Conservation (phyloP, 1,284 basidiomycete species). For the Ustilago shanxiensis region DNA sequence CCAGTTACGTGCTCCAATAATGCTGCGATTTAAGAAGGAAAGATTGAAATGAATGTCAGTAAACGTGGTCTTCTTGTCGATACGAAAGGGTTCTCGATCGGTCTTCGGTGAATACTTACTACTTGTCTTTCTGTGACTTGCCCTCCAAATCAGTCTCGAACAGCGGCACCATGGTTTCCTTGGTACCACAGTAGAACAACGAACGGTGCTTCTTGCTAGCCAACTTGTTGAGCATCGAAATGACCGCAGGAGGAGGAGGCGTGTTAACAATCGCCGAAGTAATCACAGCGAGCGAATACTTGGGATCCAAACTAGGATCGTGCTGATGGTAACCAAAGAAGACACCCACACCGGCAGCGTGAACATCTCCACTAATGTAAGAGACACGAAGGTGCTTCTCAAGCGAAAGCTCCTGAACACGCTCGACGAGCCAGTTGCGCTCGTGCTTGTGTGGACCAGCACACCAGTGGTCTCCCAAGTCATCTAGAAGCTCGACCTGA, state of each 20-base stretch:
- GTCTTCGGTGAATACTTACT: slow-evolving; percentile 10
- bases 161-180: slow-evolving; percentile 82
- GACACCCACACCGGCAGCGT: slow-evolving; percentile 61
- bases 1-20: slow-evolving; percentile 92
- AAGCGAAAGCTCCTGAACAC: slow-evolving; percentile 69
- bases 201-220: slow-evolving; percentile 82
- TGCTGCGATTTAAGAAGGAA: slow-evolving; percentile 59
- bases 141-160: slow-evolving; percentile 85
- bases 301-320: slow-evolving; percentile 61
- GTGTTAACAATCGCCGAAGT: slow-evolving; percentile 68
- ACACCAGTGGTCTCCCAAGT: slow-evolving; percentile 81
- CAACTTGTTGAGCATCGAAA: slow-evolving; percentile 83
- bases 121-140: slow-evolving; percentile 75
- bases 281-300: slow-evolving; percentile 66
- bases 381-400: slow-evolving; percentile 60
- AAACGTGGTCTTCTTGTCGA: not conserved
- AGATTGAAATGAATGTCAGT: slow-evolving; percentile 34
- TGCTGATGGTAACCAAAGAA: slow-evolving; percentile 55
- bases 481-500: slow-evolving; percentile 69
- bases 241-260: slow-evolving; percentile 81
- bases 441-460: slow-evolving; percentile 78
- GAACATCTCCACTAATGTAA: slow-evolving; percentile 68
- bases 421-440: slow-evolving; percentile 87
- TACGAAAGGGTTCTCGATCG: slow-evolving; percentile 32
- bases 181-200: slow-evolving; percentile 73